phyloP scores from a whole-genome alignment of 306 rosid species.

The Abrus precatorius region DNA sequence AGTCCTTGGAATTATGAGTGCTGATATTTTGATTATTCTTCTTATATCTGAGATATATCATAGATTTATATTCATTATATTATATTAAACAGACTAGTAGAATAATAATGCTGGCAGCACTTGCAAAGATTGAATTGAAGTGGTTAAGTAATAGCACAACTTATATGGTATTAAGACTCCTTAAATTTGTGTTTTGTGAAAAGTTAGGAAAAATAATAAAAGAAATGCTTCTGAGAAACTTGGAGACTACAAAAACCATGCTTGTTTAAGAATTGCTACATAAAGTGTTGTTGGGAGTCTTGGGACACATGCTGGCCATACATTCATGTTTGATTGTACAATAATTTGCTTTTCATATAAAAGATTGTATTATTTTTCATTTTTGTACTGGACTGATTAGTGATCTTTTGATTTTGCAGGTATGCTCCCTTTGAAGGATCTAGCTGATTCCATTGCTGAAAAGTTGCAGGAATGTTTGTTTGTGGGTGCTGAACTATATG shows the following conservation, averaged over 20 bases:
- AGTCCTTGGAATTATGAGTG: conserved; percentile 1
- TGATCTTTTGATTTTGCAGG: conserved; percentile 62
- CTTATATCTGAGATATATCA: conserved; percentile 12
- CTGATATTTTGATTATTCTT: neutral
- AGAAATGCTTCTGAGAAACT: conserved; percentile 35
- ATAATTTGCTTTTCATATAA: conserved; percentile 20
- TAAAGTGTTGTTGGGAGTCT: no score
- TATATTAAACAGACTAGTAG: neutral
- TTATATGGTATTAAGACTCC: conserved; percentile 17
- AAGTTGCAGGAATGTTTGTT: conserved; percentile 66
- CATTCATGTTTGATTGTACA: conserved; percentile 27
- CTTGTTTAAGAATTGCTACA: conserved; percentile 23
- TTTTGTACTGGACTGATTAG: conserved; percentile 19
- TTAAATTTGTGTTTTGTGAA: neutral
- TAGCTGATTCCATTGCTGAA: conserved; percentile 76
- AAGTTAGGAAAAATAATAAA: conserved; percentile 25
- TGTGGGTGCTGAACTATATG: conserved; percentile 84
- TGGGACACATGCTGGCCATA: conserved; percentile 6
- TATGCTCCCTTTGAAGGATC: conserved; percentile 87
- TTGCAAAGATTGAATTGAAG: conserved; percentile 27
- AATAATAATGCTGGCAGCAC: conserved; percentile 29
- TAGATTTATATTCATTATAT: conserved; percentile 4
- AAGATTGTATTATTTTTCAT: conserved; percentile 29
- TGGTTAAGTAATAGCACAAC: neutral
- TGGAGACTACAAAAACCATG: conserved; percentile 6